phyloP scores from a whole-genome alignment of 768 basidiomycete genomes.

The Rubroboletus pulcherrimus region DNA sequence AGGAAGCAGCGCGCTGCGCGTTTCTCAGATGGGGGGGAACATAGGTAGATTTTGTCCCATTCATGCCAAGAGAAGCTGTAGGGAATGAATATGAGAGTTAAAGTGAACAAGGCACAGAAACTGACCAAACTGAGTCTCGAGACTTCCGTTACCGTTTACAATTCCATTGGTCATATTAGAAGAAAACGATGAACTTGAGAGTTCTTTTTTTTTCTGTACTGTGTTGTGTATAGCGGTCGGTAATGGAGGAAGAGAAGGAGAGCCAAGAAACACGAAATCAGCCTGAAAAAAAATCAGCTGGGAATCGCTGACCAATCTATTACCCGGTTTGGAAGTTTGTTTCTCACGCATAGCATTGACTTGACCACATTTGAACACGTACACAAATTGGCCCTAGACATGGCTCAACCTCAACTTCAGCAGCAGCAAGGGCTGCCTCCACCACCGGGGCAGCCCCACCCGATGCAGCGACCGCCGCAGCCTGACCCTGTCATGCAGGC shows the following conservation, averaged over 20 bases:
- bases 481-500: conserved; percentile 73
- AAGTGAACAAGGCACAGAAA: conserved; percentile 6
- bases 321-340: neutral
- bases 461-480: conserved; percentile 37
- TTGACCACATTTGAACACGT: neutral
- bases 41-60: conserved; percentile 70
- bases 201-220: conserved; percentile 23
- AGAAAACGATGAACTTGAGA: conserved; percentile 30
- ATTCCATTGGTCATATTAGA: conserved; percentile 89
- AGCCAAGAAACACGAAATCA: conserved; percentile 11
- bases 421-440: conserved; percentile 42
- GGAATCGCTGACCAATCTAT: conserved; percentile 26
- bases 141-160: conserved; percentile 70
- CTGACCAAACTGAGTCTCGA: conserved; percentile 75
- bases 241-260: conserved; percentile 28
- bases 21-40: conserved; percentile 87
- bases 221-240: conserved; percentile 25
- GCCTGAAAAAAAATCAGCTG: conserved; percentile 25
- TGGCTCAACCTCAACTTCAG: conserved; percentile 66
- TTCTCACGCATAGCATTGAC: conserved; percentile 11
- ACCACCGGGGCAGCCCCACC: conserved; percentile 32
- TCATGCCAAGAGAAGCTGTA: conserved; percentile 72
- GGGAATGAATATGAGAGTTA: neutral
- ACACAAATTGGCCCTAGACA: conserved; percentile 19
- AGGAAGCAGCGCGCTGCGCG: conserved; percentile 79